Percentiles rank a stretch among this genome's conserved stretches.
These are phyloP conservation scores for Paramecium bursaria DNA, from an alignment of 73 alveolate species.

Conservation along the genomic window DNA sequence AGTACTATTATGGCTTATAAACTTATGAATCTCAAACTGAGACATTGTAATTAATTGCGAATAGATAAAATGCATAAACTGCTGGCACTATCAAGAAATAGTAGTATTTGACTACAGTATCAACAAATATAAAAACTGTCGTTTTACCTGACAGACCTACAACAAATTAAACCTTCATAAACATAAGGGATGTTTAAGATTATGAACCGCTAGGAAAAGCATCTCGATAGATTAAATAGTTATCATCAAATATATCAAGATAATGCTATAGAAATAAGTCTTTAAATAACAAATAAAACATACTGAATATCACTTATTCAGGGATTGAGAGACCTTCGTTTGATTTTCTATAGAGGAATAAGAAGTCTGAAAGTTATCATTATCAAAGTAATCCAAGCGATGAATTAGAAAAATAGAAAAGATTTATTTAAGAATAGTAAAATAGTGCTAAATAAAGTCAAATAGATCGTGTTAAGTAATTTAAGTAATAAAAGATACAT, in stretches of 20 bases:
- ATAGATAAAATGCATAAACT: background rate
- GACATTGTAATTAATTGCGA: too few species aligned
- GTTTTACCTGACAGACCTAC: conserved; percentile 21
- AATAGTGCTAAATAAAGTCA: background rate
- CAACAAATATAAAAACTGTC: conserved; percentile 14
- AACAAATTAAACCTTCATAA: background rate
- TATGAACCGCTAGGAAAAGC: background rate
- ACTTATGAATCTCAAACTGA: too few species aligned
- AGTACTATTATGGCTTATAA: background rate
- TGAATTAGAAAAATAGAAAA: background rate
- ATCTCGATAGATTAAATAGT: background rate
- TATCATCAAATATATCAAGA: background rate
- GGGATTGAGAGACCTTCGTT: background rate
- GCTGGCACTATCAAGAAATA: background rate
- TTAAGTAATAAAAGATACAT: background rate
- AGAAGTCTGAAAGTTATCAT: conserved; percentile 1
- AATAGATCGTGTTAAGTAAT: background rate
- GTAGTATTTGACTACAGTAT: conserved; percentile 6
- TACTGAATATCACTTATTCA: background rate
- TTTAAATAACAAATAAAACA: background rate
- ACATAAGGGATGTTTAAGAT: background rate
- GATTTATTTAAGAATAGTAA: conserved; percentile 1
- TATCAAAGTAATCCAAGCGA: background rate
- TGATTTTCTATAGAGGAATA: too few species aligned
- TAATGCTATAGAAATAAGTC: background rate